Percentiles rank a stretch among this genome's conserved stretches.
Evolutionary conservation across 2,329 filamentous ascomycete genomes (phyloP).

Genomic region (Cladophialophora psammophila): DNA sequence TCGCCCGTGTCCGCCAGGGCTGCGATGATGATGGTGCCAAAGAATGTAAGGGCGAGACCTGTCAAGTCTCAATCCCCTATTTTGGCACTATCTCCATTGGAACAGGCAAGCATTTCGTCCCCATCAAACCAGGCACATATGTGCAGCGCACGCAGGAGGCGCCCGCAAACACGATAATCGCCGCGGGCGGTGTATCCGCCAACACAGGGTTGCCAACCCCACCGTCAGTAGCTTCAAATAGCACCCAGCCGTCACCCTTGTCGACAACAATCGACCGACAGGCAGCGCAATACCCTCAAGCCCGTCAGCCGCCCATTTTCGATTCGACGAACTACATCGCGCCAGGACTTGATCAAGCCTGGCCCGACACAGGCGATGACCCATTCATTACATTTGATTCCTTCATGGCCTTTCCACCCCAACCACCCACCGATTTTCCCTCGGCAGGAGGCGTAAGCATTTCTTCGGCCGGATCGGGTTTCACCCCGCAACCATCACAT

Average conservation of each 20-base stretch:
- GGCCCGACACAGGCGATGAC: slow-evolving; percentile 36
- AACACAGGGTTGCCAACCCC: slow-evolving; percentile 40
- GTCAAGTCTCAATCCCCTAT: slow-evolving; percentile 55
- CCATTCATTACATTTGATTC: slow-evolving; percentile 41
- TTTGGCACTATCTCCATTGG: slow-evolving; percentile 54
- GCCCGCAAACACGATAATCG: slow-evolving; percentile 3
- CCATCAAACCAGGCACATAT: slow-evolving; percentile 38
- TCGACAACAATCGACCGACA: slow-evolving; percentile 31
- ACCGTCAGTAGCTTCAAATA: slow-evolving; percentile 33
- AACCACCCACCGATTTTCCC: slow-evolving; percentile 30
- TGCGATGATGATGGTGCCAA: slow-evolving; percentile 33
- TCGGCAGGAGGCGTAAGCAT: slow-evolving; percentile 27
- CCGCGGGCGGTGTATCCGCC: slow-evolving; percentile 13
- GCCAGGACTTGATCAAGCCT: slow-evolving; percentile 30
- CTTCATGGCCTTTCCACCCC: slow-evolving; percentile 40
- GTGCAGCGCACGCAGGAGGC: slow-evolving; percentile 16
- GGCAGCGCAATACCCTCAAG: slow-evolving; percentile 11
- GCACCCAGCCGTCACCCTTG: slow-evolving; percentile 37
- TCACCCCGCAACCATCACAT: slow-evolving; percentile 34
- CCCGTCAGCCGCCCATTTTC: slow-evolving; percentile 23
- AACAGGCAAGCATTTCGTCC: slow-evolving; percentile 45
- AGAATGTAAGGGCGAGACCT: slow-evolving; percentile 38
- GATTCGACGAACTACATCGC: slow-evolving; percentile 32
- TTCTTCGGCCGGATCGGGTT: slow-evolving; percentile 19
- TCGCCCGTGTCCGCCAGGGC: slow-evolving; percentile 44